Evolutionary conservation across 805 yeast genomes (phyloP).

Genomic region (Kazachstania africana): DNA sequence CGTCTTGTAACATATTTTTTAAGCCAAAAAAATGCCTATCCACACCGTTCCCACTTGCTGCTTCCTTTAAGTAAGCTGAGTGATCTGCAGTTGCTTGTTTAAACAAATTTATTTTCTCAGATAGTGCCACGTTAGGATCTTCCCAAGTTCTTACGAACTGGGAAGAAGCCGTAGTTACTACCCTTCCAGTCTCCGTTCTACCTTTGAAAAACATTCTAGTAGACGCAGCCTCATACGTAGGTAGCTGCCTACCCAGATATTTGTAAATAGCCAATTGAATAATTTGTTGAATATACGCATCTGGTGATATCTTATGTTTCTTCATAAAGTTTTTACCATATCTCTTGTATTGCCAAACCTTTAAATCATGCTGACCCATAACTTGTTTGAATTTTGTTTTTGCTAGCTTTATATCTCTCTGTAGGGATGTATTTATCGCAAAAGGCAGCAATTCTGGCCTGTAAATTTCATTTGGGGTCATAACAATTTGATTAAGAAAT

Average conservation of each 20-base stretch:
- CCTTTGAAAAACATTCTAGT: conserved; percentile 83
- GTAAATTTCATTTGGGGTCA: background rate
- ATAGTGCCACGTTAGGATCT: conserved; percentile 32
- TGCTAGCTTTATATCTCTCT: conserved; percentile 44
- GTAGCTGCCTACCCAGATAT: conserved; percentile 65
- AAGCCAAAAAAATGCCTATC: conserved; percentile 92
- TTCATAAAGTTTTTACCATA: conserved; percentile 83
- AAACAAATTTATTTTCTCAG: conserved; percentile 54
- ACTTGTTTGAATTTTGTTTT: conserved; percentile 41
- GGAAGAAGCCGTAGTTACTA: conserved; percentile 62
- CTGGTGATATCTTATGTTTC: conserved; percentile 78
- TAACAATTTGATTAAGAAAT: conserved; percentile 8
- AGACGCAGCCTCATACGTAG: conserved; percentile 94
- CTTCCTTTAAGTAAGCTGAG: conserved; percentile 57
- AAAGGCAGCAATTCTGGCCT: conserved; percentile 32
- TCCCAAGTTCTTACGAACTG: conserved; percentile 68
- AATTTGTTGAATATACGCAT: conserved; percentile 82
- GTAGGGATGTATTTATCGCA: conserved; percentile 43
- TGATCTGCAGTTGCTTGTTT: conserved; percentile 67
- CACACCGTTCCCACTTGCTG: conserved; percentile 78
- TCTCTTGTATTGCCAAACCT: conserved; percentile 69
- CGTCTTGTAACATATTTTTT: conserved; percentile 52
- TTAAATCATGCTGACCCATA: conserved; percentile 53
- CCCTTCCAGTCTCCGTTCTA: conserved; percentile 87
- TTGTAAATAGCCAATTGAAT: conserved; percentile 87